Evolutionary conservation across 306 rosid genomes (phyloP).

Genomic region (Echinosophora koreensis): DNA sequence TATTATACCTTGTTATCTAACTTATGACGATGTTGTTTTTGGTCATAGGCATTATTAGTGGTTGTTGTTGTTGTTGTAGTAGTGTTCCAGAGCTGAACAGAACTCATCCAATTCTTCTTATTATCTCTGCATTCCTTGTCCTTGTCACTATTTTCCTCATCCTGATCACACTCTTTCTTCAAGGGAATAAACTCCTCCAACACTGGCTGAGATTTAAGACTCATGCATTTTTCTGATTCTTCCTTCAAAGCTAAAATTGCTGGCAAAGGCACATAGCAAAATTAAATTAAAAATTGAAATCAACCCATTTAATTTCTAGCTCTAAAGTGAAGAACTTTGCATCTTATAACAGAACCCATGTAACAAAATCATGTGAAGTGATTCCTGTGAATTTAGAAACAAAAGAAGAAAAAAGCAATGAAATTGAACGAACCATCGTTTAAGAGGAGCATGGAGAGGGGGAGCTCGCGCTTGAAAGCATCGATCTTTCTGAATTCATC

Average conservation of each 20-base stretch:
- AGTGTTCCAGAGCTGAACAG: slow-evolving; percentile 90
- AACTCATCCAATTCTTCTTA: slow-evolving; percentile 97
- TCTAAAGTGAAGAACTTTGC: not conserved
- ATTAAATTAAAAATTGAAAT: not conserved
- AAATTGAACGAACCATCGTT: slow-evolving; percentile 72
- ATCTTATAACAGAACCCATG: not conserved
- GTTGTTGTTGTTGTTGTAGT: slow-evolving; percentile 36
- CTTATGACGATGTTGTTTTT: slow-evolving; percentile 50
- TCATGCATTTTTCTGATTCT: slow-evolving; percentile 62
- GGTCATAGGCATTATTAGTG: slow-evolving; percentile 44
- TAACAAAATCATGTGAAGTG: not conserved
- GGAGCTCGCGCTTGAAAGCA: slow-evolving; percentile 94
- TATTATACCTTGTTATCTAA: slow-evolving; percentile 67
- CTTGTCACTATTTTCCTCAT: slow-evolving; percentile 39
- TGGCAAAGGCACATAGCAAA: slow-evolving; percentile 35
- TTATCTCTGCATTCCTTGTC: slow-evolving; percentile 79
- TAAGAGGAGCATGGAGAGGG: slow-evolving; percentile 83
- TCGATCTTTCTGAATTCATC: slow-evolving; percentile 88
- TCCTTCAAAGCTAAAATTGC: slow-evolving; percentile 73
- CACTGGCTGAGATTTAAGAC: slow-evolving; percentile 59
- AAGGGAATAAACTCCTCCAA: slow-evolving; percentile 83
- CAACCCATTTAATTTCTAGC: slow-evolving; percentile 28
- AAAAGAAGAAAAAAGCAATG: not conserved
- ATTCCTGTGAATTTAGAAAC: not conserved
- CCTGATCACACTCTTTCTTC: slow-evolving; percentile 65